A percentile compares a stretch with the other conserved stretches of the same genome.
Evolutionary conservation across 257 asterid genomes (phyloP).

Genomic region (Cinchona pubescens): DNA sequence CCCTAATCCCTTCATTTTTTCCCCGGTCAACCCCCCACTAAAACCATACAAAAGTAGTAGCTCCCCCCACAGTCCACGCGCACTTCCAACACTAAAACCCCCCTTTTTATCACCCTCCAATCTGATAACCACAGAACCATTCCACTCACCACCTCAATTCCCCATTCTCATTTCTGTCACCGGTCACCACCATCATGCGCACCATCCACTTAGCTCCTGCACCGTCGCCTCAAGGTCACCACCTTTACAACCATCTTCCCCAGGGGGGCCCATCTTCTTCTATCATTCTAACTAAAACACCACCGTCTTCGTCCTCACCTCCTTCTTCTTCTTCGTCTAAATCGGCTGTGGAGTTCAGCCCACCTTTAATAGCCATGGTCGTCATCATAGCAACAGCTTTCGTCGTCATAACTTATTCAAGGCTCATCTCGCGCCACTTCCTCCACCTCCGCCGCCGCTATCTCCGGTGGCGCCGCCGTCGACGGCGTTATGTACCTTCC

Average conservation of each 20-base stretch:
- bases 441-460: constrained; percentile 60
- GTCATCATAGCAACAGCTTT: constrained; percentile 78
- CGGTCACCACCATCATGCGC: constrained; percentile 35
- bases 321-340: constrained; percentile 55
- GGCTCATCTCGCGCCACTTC: constrained; percentile 73
- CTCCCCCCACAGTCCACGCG: no score
- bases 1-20: not conserved
- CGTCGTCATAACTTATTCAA: constrained; percentile 81
- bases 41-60: no score
- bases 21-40: not conserved
- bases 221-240: constrained; percentile 27
- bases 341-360: constrained; percentile 73
- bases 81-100: not conserved
- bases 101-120: no score
- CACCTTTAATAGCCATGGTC: constrained; percentile 93
- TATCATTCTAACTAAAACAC: constrained; percentile 8
- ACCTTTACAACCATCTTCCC: not conserved
- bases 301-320: constrained; percentile 23
- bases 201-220: constrained; percentile 37
- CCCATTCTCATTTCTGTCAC: not conserved
- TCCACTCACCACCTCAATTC: no score
- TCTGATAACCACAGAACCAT: no score
- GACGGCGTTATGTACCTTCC: constrained; percentile 69
- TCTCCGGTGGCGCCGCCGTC: constrained; percentile 66
- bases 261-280: constrained; percentile 19